Evolutionary conservation across 1,139 yeast species (phyloP).

Genomic region (Tardiomyces digboiensis): DNA sequence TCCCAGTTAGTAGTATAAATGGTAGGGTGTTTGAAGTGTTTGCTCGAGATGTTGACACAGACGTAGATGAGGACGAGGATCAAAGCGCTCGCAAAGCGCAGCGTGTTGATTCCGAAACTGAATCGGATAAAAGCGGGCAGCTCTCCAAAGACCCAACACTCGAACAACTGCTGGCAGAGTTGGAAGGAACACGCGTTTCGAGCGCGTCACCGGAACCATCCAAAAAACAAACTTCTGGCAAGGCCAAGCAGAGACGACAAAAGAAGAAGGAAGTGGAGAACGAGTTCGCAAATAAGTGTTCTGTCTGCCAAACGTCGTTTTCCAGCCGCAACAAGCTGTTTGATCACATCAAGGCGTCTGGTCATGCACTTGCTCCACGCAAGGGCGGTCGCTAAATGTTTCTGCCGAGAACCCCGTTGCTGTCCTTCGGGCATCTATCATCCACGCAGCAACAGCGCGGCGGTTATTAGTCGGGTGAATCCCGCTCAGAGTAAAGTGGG

Average conservation of each 20-base stretch:
- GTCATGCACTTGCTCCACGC: conserved; percentile 44
- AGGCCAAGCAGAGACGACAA: conserved; percentile 22
- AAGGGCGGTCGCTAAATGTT: too few species aligned
- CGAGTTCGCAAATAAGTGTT: conserved; percentile 37
- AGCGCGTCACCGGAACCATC: conserved; percentile 10
- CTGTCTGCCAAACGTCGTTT: conserved; percentile 51
- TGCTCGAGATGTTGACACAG: too few species aligned
- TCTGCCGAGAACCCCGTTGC: too few species aligned
- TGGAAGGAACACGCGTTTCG: conserved; percentile 15
- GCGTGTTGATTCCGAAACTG: too few species aligned
- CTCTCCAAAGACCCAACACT: conserved; percentile 13
- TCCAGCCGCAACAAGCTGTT: conserved; percentile 67
- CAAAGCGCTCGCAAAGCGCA: not conserved
- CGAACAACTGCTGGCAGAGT: conserved; percentile 18
- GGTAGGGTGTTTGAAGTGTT: too few species aligned
- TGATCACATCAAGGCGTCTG: conserved; percentile 61
- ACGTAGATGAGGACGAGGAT: too few species aligned
- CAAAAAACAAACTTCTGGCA: conserved; percentile 14
- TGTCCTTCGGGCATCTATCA: too few species aligned
- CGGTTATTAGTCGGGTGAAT: too few species aligned
- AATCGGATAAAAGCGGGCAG: too few species aligned
- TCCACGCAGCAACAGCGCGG: too few species aligned
- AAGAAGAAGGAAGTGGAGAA: conserved; percentile 19
- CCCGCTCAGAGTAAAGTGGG: too few species aligned
- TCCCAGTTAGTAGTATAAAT: too few species aligned